Evolutionary conservation across 192 early-diverging fungal genomes (phyloP).

Genomic region (Dispira simplex): DNA sequence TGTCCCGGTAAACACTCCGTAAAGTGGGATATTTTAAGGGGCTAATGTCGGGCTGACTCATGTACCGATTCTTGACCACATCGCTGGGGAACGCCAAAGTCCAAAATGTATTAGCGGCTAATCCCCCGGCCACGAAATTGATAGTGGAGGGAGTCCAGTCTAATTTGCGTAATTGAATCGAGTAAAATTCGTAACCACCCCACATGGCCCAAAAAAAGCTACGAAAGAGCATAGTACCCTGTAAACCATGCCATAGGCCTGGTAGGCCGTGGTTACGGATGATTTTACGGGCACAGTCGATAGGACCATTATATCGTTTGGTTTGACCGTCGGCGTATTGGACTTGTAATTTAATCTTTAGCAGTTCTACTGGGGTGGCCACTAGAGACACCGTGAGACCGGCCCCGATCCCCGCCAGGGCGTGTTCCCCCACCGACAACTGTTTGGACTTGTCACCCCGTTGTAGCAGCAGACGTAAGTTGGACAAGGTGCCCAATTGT

Average conservation of each 20-base stretch:
- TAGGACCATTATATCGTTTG: conserved; percentile 66
- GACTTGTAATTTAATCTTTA: conserved; percentile 57
- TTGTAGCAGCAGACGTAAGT: conserved; percentile 56
- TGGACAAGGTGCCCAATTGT: conserved; percentile 68
- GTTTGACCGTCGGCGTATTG: conserved; percentile 51
- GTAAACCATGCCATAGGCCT: conserved; percentile 75
- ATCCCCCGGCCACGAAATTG: conserved; percentile 62
- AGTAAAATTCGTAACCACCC: conserved; percentile 32
- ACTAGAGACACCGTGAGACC: conserved; percentile 67
- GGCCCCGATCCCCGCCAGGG: conserved; percentile 46
- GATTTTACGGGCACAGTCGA: conserved; percentile 68
- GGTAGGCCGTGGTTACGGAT: conserved; percentile 58
- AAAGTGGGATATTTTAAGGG: conserved; percentile 43
- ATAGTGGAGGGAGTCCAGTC: conserved; percentile 41
- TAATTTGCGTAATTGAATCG: neutral
- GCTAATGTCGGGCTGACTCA: conserved; percentile 72
- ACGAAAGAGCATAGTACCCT: conserved; percentile 69
- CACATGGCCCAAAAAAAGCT: conserved; percentile 60
- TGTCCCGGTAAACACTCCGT: conserved; percentile 30
- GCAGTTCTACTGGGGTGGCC: conserved; percentile 63
- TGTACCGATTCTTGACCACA: conserved; percentile 84
- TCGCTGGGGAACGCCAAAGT: conserved; percentile 64
- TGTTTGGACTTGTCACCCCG: conserved; percentile 36
- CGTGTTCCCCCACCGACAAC: conserved; percentile 51
- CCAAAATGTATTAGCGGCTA: conserved; percentile 89